Conservation (phyloP, 116 monocot genomes). For the Iris pallida region DNA sequence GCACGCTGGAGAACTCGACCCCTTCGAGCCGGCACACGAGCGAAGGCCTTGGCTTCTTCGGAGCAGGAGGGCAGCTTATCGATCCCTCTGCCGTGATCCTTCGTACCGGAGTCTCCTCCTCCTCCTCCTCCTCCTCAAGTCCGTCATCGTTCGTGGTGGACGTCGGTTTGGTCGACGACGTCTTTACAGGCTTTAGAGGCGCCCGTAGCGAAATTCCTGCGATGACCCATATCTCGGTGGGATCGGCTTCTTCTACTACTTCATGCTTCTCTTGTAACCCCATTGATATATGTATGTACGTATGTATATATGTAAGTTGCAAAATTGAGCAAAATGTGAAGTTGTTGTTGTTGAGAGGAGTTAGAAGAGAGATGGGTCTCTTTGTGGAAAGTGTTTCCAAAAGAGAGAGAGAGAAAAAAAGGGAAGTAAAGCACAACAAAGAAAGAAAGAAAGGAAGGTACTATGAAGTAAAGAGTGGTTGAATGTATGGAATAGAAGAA, state of each 20-base stretch:
- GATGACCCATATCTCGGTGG: conserved; percentile 6
- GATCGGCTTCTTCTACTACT: neutral
- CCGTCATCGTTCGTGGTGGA: too few species aligned
- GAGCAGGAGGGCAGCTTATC: neutral
- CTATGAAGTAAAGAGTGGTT: too few species aligned
- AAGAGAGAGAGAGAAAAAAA: too few species aligned
- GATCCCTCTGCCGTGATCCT: neutral
- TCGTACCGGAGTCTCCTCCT: neutral
- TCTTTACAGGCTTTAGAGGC: neutral
- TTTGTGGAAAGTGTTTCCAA: too few species aligned
- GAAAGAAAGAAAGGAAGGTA: too few species aligned
- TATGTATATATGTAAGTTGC: too few species aligned
- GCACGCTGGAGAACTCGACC: conserved; percentile 4
- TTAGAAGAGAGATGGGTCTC: too few species aligned
- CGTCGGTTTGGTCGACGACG: neutral
- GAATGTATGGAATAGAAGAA: too few species aligned
- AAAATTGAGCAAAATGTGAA: too few species aligned
- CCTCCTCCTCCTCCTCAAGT: neutral
- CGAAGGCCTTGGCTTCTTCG: conserved; percentile 3
- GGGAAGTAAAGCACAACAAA: too few species aligned
- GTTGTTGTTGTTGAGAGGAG: too few species aligned
- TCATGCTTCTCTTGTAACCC: conserved; percentile 1
- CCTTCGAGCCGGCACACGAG: neutral
- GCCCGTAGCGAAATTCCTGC: neutral
- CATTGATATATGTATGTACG: neutral